Evolutionary conservation across 495 filamentous ascomycete species (phyloP).

Genomic region (Mytilinidion resinicola): DNA sequence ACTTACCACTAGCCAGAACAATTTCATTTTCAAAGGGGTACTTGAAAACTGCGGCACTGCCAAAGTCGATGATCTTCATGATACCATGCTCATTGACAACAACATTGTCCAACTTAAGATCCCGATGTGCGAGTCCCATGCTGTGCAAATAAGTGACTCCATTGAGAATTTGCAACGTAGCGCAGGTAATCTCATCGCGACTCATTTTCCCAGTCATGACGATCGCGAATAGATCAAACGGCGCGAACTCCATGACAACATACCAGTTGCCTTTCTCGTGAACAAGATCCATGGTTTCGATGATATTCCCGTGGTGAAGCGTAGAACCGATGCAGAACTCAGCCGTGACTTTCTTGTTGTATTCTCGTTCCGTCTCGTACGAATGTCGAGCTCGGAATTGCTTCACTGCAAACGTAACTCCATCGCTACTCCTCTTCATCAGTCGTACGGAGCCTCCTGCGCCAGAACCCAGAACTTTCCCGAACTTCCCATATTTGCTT

Average conservation of each 20-base stretch:
- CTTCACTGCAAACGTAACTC: constrained; percentile 92
- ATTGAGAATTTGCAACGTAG: constrained; percentile 88
- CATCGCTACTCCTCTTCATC: constrained; percentile 86
- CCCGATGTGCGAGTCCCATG: constrained; percentile 92
- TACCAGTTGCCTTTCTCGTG: constrained; percentile 95
- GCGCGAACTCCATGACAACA: constrained; percentile 99
- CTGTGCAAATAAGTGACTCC: constrained; percentile 97
- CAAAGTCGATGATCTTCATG: constrained; percentile 99
- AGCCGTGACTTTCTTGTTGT: constrained; percentile 98
- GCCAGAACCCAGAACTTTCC: constrained; percentile 86
- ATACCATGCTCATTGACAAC: constrained; percentile 97
- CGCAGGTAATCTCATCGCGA: constrained; percentile 82
- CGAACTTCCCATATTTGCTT: constrained; percentile 91
- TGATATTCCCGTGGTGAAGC: constrained; percentile 95
- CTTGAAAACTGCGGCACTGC: constrained; percentile 90
- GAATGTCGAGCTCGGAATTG: constrained; percentile 90
- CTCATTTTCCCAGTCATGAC: constrained; percentile 99
- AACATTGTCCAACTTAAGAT: constrained; percentile 97
- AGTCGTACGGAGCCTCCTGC: constrained; percentile 92
- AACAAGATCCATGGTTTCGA: constrained; percentile 95
- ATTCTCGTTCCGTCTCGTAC: constrained; percentile 90
- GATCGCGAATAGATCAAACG: constrained; percentile 92
- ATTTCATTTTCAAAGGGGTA: constrained; percentile 96
- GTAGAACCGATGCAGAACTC: constrained; percentile 99
- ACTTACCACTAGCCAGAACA: constrained; percentile 78